A percentile compares a stretch with the other conserved stretches of the same genome.
Evolutionary conservation across 2,329 filamentous ascomycete genomes (phyloP).

Genomic region (Tolypocladium nubicola): DNA sequence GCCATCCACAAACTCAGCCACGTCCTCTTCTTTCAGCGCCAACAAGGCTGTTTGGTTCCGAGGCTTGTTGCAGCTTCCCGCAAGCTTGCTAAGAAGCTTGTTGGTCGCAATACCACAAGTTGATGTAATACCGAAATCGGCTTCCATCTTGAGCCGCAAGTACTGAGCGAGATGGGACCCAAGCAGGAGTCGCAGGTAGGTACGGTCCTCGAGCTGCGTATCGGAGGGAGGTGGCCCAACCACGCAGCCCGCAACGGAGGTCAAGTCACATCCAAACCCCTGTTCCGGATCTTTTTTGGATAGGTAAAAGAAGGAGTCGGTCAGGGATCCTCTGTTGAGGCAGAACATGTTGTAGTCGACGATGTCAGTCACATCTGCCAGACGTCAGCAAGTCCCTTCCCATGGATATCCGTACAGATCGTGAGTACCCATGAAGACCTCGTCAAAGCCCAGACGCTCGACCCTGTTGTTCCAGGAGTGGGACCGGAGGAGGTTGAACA

Average conservation of each 20-base stretch:
- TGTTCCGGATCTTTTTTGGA: constrained; percentile 60
- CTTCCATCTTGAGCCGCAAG: constrained; percentile 61
- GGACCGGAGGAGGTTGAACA: constrained; percentile 62
- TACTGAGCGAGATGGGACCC: constrained; percentile 74
- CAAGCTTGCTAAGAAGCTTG: constrained; percentile 78
- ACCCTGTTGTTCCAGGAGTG: constrained; percentile 70
- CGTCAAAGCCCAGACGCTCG: constrained; percentile 83
- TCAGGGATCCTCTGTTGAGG: constrained; percentile 55
- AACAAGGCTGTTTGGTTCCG: constrained; percentile 77
- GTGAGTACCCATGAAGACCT: constrained; percentile 49
- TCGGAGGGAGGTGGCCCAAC: constrained; percentile 14
- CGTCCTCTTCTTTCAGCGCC: constrained; percentile 46
- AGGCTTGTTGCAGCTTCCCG: constrained; percentile 76
- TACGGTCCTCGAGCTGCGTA: constrained; percentile 20
- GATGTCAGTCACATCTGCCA: constrained; percentile 72
- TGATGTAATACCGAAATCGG: constrained; percentile 72
- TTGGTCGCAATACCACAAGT: constrained; percentile 82
- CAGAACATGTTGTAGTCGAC: constrained; percentile 69
- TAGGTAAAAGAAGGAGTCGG: constrained; percentile 69
- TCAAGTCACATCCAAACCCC: constrained; percentile 76
- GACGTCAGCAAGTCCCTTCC: neutral
- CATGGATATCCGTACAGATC: neutral
- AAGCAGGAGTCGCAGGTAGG: constrained; percentile 55
- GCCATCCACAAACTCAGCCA: constrained; percentile 59
- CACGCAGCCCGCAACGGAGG: constrained; percentile 52